Conservation (phyloP, 257 asterid species). For the Avicennia marina region DNA sequence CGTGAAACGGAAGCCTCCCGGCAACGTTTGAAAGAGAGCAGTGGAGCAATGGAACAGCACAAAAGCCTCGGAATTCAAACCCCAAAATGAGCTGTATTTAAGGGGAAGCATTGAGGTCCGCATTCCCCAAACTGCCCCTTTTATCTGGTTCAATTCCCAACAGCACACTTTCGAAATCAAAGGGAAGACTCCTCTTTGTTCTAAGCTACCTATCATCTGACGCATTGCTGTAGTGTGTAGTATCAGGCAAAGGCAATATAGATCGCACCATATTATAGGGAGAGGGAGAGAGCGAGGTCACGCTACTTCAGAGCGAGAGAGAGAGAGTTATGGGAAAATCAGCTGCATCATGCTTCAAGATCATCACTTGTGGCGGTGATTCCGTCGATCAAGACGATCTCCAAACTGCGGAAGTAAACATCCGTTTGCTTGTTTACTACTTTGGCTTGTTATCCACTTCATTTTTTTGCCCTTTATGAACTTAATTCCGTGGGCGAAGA, state of each 20-base stretch:
- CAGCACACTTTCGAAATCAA: no score
- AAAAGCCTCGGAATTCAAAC: conserved; percentile 55
- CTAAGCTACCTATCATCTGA: no score
- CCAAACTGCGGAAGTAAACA: conserved; percentile 29
- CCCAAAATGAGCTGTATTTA: conserved; percentile 37
- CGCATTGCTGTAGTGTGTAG: not conserved
- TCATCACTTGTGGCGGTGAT: conserved; percentile 51
- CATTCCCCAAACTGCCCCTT: conserved; percentile 19
- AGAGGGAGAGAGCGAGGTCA: conserved; percentile 8
- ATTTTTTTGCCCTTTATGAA: not conserved
- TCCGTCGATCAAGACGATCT: conserved; percentile 39
- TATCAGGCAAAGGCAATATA: not conserved
- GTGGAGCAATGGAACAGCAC: no score
- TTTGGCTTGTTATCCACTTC: not conserved
- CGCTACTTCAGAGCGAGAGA: no score
- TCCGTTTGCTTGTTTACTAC: conserved; percentile 1
- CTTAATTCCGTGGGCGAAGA: conserved; percentile 7
- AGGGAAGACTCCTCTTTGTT: no score
- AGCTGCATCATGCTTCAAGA: conserved; percentile 58
- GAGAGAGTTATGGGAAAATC: conserved; percentile 52
- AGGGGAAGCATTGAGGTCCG: conserved; percentile 46
- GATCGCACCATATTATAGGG: not conserved
- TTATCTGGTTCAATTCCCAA: conserved; percentile 35
- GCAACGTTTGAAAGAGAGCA: no score
- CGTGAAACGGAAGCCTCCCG: no score